phyloP scores from a whole-genome alignment of 495 filamentous ascomycete species.

The Xylaria palmicola region DNA sequence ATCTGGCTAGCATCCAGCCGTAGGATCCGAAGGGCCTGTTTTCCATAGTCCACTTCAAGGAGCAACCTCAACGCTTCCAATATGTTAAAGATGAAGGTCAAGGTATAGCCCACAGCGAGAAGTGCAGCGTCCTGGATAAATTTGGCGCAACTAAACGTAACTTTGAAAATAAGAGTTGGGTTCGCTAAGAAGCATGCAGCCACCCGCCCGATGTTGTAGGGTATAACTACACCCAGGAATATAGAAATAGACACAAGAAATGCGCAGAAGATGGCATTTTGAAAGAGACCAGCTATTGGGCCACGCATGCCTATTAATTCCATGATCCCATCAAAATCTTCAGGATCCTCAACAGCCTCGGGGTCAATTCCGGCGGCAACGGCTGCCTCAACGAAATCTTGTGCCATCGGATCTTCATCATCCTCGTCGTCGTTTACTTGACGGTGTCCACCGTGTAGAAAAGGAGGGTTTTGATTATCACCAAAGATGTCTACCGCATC shows the following conservation, averaged over 20 bases:
- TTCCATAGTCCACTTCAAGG: conserved; percentile 18
- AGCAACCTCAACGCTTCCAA: conserved; percentile 22
- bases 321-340: conserved; percentile 97
- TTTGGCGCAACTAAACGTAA: conserved; percentile 69
- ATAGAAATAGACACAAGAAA: conserved; percentile 86
- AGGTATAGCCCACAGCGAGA: conserved; percentile 36
- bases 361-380: conserved; percentile 44
- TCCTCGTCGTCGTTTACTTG: conserved; percentile 23
- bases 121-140: conserved; percentile 54
- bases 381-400: conserved; percentile 39
- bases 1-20: conserved; percentile 22
- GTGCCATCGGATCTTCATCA: conserved; percentile 32
- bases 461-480: conserved; percentile 39
- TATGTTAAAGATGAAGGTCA: conserved; percentile 25
- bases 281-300: conserved; percentile 81
- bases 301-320: conserved; percentile 97
- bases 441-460: conserved; percentile 24
- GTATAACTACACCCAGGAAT: conserved; percentile 79
- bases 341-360: conserved; percentile 71
- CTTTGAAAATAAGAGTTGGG: conserved; percentile 69
- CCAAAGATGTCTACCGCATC: conserved; percentile 40
- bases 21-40: conserved; percentile 17
- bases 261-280: conserved; percentile 91
- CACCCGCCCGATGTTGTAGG: conserved; percentile 86
- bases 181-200: conserved; percentile 76